Evolutionary conservation across 108 stramenopile species (phyloP).

Genomic region (Cyclotella choctawhatcheeana): DNA sequence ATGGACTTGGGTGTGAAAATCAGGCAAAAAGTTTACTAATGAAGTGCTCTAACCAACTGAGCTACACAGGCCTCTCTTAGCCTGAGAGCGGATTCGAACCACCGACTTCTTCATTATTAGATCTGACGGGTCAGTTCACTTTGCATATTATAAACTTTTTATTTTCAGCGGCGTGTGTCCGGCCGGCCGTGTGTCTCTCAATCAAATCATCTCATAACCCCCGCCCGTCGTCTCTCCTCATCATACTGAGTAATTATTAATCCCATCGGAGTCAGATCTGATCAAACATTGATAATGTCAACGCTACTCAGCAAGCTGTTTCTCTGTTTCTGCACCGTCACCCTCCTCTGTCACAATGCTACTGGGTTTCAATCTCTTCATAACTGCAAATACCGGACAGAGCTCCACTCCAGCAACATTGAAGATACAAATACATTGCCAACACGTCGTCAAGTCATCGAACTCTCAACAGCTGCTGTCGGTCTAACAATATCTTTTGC

Average conservation of each 20-base stretch:
- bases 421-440: neutral
- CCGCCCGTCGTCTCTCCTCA: no score
- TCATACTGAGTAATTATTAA: no score
- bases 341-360: neutral
- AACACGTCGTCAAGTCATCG: constrained; percentile 9
- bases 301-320: no score
- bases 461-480: constrained; percentile 17
- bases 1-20: no score
- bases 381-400: neutral
- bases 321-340: no score
- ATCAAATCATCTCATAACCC: no score
- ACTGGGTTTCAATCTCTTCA: neutral
- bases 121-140: neutral
- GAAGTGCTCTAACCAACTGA: constrained; percentile 42
- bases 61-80: constrained; percentile 13
- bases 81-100: constrained; percentile 30
- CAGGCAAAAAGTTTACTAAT: constrained; percentile 26
- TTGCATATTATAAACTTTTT: neutral
- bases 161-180: neutral
- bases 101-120: constrained; percentile 21
- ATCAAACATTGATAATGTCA: no score
- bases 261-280: no score
- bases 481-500: constrained; percentile 71
- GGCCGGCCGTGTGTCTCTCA: no score
- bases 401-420: neutral